Percentiles rank a stretch among this genome's conserved stretches.
Conservation (phyloP, 1,139 yeast genomes). For the Nakaseomyces bracarensis region DNA sequence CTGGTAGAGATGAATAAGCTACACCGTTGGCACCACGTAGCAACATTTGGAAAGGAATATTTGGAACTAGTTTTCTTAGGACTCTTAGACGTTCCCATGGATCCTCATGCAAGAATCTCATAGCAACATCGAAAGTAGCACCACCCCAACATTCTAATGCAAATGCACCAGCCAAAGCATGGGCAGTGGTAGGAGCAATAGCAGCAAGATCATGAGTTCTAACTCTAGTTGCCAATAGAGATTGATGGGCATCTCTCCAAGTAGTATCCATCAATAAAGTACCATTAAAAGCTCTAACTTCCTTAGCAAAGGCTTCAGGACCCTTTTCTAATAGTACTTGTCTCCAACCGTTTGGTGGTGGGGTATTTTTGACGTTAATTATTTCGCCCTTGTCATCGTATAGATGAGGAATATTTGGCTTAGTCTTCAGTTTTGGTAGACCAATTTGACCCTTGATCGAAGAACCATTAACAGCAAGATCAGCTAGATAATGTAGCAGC, state of each 20-base stretch:
- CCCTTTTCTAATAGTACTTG: constrained; percentile 76
- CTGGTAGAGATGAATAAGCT: constrained; percentile 95
- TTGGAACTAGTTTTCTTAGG: constrained; percentile 85
- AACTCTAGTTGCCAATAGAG: constrained; percentile 91
- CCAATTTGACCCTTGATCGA: constrained; percentile 95
- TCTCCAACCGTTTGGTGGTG: constrained; percentile 83
- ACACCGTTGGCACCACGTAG: constrained; percentile 99
- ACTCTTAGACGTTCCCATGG: constrained; percentile 96
- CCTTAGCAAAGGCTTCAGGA: constrained; percentile 80
- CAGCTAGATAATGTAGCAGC: constrained; percentile 80
- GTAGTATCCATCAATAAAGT: constrained; percentile 95
- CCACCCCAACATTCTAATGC: constrained; percentile 99
- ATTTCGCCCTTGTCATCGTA: constrained; percentile 48
- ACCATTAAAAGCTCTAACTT: constrained; percentile 78
- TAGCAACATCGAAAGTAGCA: constrained; percentile 96
- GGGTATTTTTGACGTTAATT: constrained; percentile 47
- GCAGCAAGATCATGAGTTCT: constrained; percentile 86
- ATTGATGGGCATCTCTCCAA: constrained; percentile 99
- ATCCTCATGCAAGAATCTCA: constrained; percentile 96
- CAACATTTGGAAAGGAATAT: constrained; percentile 98
- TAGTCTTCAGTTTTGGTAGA: constrained; percentile 67
- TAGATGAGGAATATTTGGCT: constrained; percentile 66
- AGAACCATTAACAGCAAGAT: constrained; percentile 89
- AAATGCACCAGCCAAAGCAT: constrained; percentile 83
- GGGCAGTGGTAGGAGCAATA: constrained; percentile 90